Base-by-base conservation (phyloP, 2,329 filamentous ascomycete species). In the Myriosclerotinia curreyana region DNA sequence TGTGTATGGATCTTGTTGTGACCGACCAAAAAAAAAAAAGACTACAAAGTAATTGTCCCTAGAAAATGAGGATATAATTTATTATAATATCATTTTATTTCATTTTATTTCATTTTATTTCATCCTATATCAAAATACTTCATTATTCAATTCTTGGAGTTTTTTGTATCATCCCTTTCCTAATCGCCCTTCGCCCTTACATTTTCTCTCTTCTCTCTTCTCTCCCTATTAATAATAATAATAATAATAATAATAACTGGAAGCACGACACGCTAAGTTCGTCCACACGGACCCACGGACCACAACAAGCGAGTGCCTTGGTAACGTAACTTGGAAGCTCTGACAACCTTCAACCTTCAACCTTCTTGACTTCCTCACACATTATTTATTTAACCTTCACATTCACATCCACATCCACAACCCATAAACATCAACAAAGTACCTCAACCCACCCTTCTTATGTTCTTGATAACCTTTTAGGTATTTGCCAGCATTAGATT, bases 251-350 rank as follows among this genome's bases (percentile, higher is more conserved):
- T 14, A 11, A 2, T 2, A 40, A 40, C 14, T 40, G 38, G 28
- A 59, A 59, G 55, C 54, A 58, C 54, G 14, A 59, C 28, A 59
- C 42, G 31, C 42, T 59, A 59, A 59, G n/a, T 48, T 48, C 14
- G 25, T 42, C 44, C 55, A 59, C n/a, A n/a, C n/a, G n/a, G n/a
- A n/a, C n/a, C n/a, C n/a, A n/a, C n/a, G n/a, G n/a, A n/a, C n/a
- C n/a, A n/a, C 11, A 59, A 59, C 55, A 59, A 59, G 55, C 55
- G 55, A 59, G 55, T 59, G 55, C 55, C 55, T 59, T 59, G 42
- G 55, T 42, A 59, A 59, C 55, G 28, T 2, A 31, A 31, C 55
- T 58, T 31, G 44, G 55, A 48, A 59, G 55, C 55, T 59, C 42
- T 59, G 55, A 59, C 55, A 59, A 36, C n/a, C 28, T 59, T 58